Conservation (phyloP, 371 early-diverging fungal species). For the Haplosporangium sp. region DNA sequence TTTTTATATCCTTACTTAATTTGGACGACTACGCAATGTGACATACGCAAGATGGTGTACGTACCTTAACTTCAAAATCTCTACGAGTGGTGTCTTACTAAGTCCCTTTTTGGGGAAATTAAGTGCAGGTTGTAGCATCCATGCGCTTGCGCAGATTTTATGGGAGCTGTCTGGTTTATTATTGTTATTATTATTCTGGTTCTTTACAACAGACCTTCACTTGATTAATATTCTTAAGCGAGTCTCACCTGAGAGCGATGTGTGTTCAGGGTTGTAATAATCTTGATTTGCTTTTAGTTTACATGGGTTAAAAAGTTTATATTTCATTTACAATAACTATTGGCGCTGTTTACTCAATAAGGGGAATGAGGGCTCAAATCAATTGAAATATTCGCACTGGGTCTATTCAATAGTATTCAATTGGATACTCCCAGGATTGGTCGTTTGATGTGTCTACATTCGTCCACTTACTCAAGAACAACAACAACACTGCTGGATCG, state of each 20-base stretch:
- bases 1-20: neutral
- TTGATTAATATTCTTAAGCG: no score
- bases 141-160: neutral
- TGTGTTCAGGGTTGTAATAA: neutral
- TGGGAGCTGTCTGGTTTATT: no score
- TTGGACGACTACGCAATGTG: conserved; percentile 10
- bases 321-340: conserved; percentile 8
- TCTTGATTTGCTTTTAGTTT: conserved; percentile 12
- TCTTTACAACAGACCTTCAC: no score
- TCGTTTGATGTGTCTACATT: neutral
- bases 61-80: no score
- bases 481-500: neutral
- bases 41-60: neutral
- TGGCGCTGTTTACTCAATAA: neutral
- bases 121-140: neutral
- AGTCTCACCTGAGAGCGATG: no score
- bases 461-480: neutral
- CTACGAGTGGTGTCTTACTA: neutral
- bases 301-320: neutral
- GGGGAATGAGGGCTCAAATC: neutral
- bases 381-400: neutral
- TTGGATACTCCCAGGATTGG: conserved; percentile 1
- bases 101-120: neutral
- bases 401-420: conserved; percentile 2
- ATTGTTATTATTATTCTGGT: no score